Evolutionary conservation across 306 rosid species (phyloP), one percentile per base, ranked within the genome.

Genomic region (Lathyrus sativus): DNA sequence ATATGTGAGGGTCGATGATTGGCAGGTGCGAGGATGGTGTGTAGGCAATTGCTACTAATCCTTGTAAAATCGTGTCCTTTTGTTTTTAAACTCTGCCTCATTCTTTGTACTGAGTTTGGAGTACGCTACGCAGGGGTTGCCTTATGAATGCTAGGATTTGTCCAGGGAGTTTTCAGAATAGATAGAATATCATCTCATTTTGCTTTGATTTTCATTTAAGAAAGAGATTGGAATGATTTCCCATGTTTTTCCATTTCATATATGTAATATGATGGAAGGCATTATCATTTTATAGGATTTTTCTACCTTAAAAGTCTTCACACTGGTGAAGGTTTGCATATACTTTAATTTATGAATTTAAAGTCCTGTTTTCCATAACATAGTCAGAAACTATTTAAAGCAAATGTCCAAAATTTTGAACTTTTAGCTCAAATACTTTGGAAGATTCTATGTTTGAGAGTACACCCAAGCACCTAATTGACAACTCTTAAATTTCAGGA

Each of bases 401-500:
- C 26, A 49, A 70, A 50, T 0, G 17, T 39, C 48, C 33, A 24
- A 24, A 31, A 4, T 29, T 29, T 72, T 63, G 17, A 31, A n/a
- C 39, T 44, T 70, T 44, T 24, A 22, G 64, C 77, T 13, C 12
- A 17, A 48, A 55, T 54, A 62, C 45, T 31, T 65, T 68, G 39
- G 0, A 19, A 19, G 22, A 1, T 19, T 19, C 22, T 19, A 19
- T 19, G 37, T 24, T 24, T 24, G 63, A 68, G 37, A 68, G 37
- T 67, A 62, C 29, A 56, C 67, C 63, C 10, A 11, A 24, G 46
- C 8, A 26, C 46, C 41, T 38, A 56, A 67, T 24, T 68, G 22
- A 66, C 29, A 48, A 67, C 61, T 9, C 41, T 15, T 11, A 26
- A 71, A 72, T 82, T 79, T 83, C 95, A 93, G 96, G 85, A 72